Conservation (phyloP, 2,329 filamentous ascomycete species). For the Penicillium sumatraense region DNA sequence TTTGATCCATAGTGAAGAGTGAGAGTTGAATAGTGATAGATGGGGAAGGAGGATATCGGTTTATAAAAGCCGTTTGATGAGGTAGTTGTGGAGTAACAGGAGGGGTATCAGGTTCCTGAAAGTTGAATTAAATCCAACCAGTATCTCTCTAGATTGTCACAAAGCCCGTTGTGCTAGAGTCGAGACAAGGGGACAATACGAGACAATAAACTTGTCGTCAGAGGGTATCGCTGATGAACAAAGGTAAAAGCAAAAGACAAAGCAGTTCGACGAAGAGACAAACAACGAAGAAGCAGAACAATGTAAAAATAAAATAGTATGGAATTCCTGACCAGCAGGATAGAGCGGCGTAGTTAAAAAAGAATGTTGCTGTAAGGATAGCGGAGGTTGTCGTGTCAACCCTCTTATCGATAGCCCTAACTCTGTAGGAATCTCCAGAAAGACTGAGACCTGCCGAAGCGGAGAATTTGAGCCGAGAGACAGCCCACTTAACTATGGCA, state of each 20-base stretch:
- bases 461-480: constrained; percentile 28
- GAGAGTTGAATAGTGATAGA: not conserved
- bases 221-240: not conserved
- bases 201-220: not conserved
- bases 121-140: not conserved
- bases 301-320: not conserved
- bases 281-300: no score
- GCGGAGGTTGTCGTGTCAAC: constrained; percentile 44
- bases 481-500: constrained; percentile 22
- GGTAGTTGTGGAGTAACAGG: not conserved
- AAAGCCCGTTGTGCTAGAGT: not conserved
- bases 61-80: not conserved
- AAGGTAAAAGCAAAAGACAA: constrained; percentile 3
- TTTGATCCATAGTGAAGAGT: not conserved
- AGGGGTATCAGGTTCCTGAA: not conserved
- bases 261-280: not conserved
- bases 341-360: constrained; percentile 26
- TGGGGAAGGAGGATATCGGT: not conserved
- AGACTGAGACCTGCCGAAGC: constrained; percentile 27
- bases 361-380: constrained; percentile 40
- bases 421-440: constrained; percentile 16
- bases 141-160: not conserved
- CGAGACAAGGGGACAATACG: not conserved
- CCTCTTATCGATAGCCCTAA: constrained; percentile 37
- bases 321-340: constrained; percentile 37